These are phyloP conservation scores for Ambispora gerdemannii DNA, from an alignment of 192 early-diverging fungal genomes.

Conservation along the genomic window DNA sequence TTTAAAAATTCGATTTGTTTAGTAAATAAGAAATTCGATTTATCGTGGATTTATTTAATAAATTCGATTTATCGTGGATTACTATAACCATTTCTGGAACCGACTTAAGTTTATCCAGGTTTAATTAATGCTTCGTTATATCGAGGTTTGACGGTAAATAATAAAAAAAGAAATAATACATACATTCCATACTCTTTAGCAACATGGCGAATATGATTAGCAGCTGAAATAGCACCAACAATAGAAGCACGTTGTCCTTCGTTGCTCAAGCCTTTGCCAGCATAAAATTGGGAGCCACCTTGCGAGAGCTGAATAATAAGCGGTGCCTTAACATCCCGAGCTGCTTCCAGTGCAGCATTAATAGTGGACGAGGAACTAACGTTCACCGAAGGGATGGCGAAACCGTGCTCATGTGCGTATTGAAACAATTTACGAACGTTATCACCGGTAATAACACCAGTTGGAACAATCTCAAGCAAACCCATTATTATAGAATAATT, in stretches of 20 bases:
- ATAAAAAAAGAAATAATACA: too few relatives aligned
- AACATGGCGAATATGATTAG: conserved; percentile 75
- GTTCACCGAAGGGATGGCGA: conserved; percentile 96
- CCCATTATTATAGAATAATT: conserved; percentile 52
- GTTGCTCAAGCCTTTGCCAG: conserved; percentile 91
- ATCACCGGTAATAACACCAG: conserved; percentile 93
- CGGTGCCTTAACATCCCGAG: conserved; percentile 87
- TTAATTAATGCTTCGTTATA: too few relatives aligned
- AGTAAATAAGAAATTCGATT: too few relatives aligned
- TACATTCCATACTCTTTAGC: conserved; percentile 86
- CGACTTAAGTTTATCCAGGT: too few relatives aligned
- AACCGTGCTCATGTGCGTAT: conserved; percentile 73
- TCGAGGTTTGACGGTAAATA: too few relatives aligned
- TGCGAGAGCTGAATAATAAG: conserved; percentile 96
- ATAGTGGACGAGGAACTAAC: conserved; percentile 90
- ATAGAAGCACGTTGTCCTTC: conserved; percentile 85
- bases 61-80: too few relatives aligned
- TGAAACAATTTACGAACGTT: conserved; percentile 80
- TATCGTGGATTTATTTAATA: too few relatives aligned
- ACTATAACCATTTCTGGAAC: too few relatives aligned
- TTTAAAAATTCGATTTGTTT: too few relatives aligned
- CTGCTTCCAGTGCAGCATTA: conserved; percentile 93
- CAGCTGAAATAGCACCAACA: conserved; percentile 87
- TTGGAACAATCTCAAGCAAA: conserved; percentile 70
- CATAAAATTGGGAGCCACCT: conserved; percentile 88